Evolutionary conservation across 352 stramenopile genomes (phyloP), one percentile per base, ranked within the genome.

Genomic region (Phytophthora pistaciae): DNA sequence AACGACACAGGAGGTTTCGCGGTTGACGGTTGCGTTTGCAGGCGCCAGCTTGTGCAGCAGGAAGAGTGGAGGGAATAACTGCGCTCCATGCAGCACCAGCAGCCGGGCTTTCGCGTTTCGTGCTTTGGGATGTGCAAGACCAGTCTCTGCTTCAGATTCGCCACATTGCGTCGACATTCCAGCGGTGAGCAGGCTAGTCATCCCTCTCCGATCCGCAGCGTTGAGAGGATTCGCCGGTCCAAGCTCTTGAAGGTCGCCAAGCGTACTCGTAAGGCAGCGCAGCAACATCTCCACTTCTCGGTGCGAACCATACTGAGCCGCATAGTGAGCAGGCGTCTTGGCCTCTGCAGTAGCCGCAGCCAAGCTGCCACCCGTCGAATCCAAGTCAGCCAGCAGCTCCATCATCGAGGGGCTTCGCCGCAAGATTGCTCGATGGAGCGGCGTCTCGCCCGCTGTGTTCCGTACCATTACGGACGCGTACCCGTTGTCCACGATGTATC

Each of bases 361-460:
- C 13, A 74, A 18, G 29, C 11, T 36, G 11, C 56, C 21, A 4
- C 61, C 60, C 1, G 40, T 18, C 18, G 48, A 4, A 18, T 79
- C 72, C 48, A 79, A 56, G 21, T 60, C 29, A 33, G 23, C 13
- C 40, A 76, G 56, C n/a, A 64, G 36, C 14, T 60, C 40, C 62
- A 79, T 72, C 27, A 79, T 53, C 8, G 56, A 40, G 5, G 56
- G 53, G 8, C 57, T 68, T 0, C 42, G 38, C 11, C 44, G 31
- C 3, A 56, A 21, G 10, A 79, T 69, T 14, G 67, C 72, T 27
- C 60, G 62, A 29, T 76, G 72, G 48, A 73, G 29, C 6, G 59
- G 57, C 13, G 72, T 68, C 53, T 79, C 72, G 0, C 67, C 62
- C 3, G 40, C 20, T 1, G 11, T 50, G 27, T 79, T 68, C 10